Base-by-base conservation (phyloP, 495 filamentous ascomycete genomes). In the Xylaria sp. region DNA sequence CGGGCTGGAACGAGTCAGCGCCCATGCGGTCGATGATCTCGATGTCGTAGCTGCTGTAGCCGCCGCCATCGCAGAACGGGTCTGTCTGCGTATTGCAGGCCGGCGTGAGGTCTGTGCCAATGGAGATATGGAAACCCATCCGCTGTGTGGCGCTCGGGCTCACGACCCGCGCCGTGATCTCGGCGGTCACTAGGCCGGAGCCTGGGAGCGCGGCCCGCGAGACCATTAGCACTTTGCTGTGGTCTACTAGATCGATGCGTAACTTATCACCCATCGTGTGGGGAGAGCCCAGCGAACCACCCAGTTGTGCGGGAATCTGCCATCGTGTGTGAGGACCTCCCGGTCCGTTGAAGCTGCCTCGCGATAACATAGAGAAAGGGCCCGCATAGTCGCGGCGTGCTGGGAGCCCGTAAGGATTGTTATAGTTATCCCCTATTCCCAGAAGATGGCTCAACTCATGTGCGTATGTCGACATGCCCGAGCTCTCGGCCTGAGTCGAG, bases 11-110 rank as follows among this genome's bases (percentile, higher is more conserved):
- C 0, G 78, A 81, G 66, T 83, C 82, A 4, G 81, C 75, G 11
- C 82, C 82, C 81, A 82, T 82, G 41, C 82, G 73, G 71, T 83
- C 82, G 44, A 83, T 72, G 15, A 83, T 81, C 44, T 83, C 82
- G 41, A 83, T 31, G 44, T 82, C 80, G 72, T 83, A 83, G 52
- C 70, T 77, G 48, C 78, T 76, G 73, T 82, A 83, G 17, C 75
- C 64, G 7, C 82, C 79, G 17, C 82, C 82, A 57, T 83, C 82
- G 72, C 82, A 83, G n/a, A 80, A 71, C 0, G 79, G 71, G 65
- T 83, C 79, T 5, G 80, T 78, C 48, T 55, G 71, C 9, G 71
- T 69, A 65, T 82, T 74, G 61, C 82, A 83, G 29, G 66, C 19
- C 0, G 82, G 81, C 3, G 81, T 76, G 5, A 75, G 76, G 59